These are phyloP conservation scores for Pinus albicaulis DNA, from an alignment of 75 land plant species.

Conservation along the genomic window DNA sequence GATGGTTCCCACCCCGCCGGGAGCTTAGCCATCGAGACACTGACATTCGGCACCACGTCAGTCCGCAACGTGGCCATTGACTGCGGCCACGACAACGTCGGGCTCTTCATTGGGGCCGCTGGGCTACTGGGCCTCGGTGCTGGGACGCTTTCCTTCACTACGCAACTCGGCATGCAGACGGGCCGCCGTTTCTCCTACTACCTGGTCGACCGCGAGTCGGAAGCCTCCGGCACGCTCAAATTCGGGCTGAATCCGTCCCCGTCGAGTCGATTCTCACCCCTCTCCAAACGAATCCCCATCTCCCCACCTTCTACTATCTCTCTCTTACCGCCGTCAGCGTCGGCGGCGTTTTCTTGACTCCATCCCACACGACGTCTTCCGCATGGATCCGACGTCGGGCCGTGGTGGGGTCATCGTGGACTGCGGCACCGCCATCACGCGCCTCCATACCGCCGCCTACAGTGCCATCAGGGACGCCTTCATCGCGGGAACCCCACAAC, in stretches of 20 bases:
- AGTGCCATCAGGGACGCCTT: conserved; percentile 58
- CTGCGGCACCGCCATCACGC: conserved; percentile 74
- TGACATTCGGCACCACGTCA: conserved; percentile 44
- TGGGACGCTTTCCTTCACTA: conserved; percentile 62
- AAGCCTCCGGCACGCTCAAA: conserved; percentile 25
- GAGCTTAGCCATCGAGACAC: conserved; percentile 64
- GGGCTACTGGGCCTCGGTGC: conserved; percentile 72
- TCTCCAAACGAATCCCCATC: conserved; percentile 52
- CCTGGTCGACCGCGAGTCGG: conserved; percentile 42
- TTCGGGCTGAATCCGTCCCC: conserved; percentile 50
- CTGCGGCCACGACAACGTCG: conserved; percentile 79
- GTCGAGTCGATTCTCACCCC: conserved; percentile 50
- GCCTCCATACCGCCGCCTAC: conserved; percentile 51
- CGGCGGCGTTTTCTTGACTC: conserved; percentile 41
- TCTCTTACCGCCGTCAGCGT: conserved; percentile 68
- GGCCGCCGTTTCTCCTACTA: conserved; percentile 62
- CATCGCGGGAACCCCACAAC: conserved; percentile 23
- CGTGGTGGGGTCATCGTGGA: conserved; percentile 66
- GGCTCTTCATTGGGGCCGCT: conserved; percentile 77
- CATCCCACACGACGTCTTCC: conserved; percentile 37
- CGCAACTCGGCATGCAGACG: conserved; percentile 53
- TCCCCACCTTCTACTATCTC: conserved; percentile 74
- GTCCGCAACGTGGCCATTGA: conserved; percentile 57
- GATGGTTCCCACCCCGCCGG: conserved; percentile 89
- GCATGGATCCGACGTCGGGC: conserved; percentile 26